Evolutionary conservation across 306 rosid species (phyloP), one percentile per base, ranked within the genome.

Genomic region (Rubus parviflorus): DNA sequence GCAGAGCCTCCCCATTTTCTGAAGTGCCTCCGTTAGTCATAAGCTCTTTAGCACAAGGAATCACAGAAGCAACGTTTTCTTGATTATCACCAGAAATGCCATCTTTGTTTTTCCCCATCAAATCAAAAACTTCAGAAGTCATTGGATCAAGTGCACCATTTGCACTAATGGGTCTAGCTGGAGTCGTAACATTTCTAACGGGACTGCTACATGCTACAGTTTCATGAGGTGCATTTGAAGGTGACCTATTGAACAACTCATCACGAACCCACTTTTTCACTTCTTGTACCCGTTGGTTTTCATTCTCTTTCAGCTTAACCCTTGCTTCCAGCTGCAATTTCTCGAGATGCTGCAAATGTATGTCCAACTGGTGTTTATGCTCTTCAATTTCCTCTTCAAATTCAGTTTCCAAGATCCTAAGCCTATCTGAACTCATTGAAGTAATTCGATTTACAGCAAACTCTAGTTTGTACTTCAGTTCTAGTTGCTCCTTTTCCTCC

Each of bases 271-370:
- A 82, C n/a, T 89, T 82, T 72, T 83, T 60, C 77, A 93, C 78
- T 19, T 82, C 84, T 74, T 88, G 81, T 75, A 88, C 90, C 89
- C 87, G 87, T 25, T 25, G 72, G 14, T 82, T 74, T 77, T 82
- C 90, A 56, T 12, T 68, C 9, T 74, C 88, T 66, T 43, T 70
- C 56, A 88, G 74, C 80, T 62, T 88, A 79, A n/a, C 60, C 77
- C 77, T 87, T 65, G 83, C 79, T 75, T 61, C 82, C 75, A 35
- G 68, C 13, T 88, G 92, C 43, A 16, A 16, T 48, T 63, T 81
- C 83, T 86, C 88, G 69, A 90, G 88, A 74, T 65, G 78, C 78
- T 85, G 80, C 65, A 89, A 83, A 62, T 52, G 61, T 40, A 25
- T 84, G 71, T 76, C 77, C 83, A 70, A 75, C 77, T 63, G 80